Conservation (phyloP, 2,329 filamentous ascomycete genomes). For the Neopestalotiopsis sp. region DNA sequence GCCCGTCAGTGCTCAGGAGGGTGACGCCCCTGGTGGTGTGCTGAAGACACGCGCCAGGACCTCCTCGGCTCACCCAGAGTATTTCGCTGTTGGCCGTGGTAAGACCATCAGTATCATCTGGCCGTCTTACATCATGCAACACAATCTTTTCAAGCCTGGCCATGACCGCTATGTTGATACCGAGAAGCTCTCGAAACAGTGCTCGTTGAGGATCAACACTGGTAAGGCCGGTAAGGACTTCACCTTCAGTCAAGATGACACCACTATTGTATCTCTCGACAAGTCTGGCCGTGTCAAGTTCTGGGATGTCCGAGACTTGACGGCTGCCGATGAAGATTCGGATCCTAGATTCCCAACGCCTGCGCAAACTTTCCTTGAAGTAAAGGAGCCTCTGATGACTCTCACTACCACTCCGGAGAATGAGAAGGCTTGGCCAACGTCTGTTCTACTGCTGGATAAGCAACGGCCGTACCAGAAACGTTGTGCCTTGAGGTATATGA, state of each 20-base stretch:
- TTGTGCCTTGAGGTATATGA: conserved; percentile 89
- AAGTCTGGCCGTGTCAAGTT: conserved; percentile 97
- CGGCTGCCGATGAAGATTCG: conserved; percentile 56
- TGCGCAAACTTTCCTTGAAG: conserved; percentile 68
- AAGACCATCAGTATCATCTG: conserved; percentile 94
- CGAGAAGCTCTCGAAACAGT: conserved; percentile 85
- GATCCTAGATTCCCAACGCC: conserved; percentile 59
- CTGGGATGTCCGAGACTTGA: conserved; percentile 92
- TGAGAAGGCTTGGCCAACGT: conserved; percentile 97
- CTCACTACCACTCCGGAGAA: conserved; percentile 84
- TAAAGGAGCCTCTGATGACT: conserved; percentile 85
- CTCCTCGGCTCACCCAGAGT: conserved; percentile 87
- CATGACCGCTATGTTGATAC: conserved; percentile 79
- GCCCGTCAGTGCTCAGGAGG: conserved; percentile 83
- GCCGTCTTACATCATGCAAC: conserved; percentile 67
- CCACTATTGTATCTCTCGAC: conserved; percentile 91
- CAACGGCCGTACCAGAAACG: conserved; percentile 90
- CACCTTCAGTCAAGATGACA: conserved; percentile 95
- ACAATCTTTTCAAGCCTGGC: conserved; percentile 67
- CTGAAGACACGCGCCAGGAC: conserved; percentile 94
- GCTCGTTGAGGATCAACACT: conserved; percentile 90
- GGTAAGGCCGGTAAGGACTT: conserved; percentile 99
- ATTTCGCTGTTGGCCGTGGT: conserved; percentile 93
- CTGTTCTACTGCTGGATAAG: conserved; percentile 95
- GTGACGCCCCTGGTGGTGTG: conserved; percentile 88